phyloP scores from a whole-genome alignment of 2,329 filamentous ascomycete species.

The Aspergillus neotritici region DNA sequence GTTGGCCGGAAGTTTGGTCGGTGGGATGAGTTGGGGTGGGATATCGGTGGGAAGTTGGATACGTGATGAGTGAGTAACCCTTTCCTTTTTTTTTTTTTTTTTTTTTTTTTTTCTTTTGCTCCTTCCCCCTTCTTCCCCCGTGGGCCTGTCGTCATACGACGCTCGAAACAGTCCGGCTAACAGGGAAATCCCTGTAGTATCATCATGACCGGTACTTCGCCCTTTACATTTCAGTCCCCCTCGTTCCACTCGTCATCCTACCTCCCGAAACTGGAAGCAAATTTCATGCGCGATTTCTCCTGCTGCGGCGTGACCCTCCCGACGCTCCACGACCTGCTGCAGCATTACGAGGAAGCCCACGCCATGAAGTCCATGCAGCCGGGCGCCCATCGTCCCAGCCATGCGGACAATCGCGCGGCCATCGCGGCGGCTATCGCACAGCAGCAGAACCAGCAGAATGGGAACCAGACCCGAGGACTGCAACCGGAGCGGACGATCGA shows the following conservation, averaged over 20 bases:
- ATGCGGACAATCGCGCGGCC: constrained; percentile 49
- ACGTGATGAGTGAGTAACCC: constrained; percentile 80
- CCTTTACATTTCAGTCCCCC: constrained; percentile 82
- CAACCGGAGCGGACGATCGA: constrained; percentile 32
- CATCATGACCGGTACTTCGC: constrained; percentile 94
- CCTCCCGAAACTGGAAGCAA: constrained; percentile 89
- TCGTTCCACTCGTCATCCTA: constrained; percentile 97
- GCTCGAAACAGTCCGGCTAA: constrained; percentile 1
- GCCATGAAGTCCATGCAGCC: constrained; percentile 59
- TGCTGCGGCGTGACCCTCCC: constrained; percentile 88
- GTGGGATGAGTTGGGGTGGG: constrained; percentile 94
- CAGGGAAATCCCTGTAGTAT: constrained; percentile 56
- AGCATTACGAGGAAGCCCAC: constrained; percentile 95
- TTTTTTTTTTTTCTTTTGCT: constrained; percentile 1
- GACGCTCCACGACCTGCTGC: constrained; percentile 87
- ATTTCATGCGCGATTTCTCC: constrained; percentile 95
- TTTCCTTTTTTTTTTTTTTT: constrained; percentile 17
- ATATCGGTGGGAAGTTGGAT: constrained; percentile 96
- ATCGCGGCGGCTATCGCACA: constrained; percentile 45
- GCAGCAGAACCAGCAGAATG: constrained; percentile 45
- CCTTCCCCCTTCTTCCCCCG: too few relatives aligned
- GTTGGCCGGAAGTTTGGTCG: constrained; percentile 57
- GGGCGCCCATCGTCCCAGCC: constrained; percentile 42
- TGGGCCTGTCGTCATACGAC: background rate
- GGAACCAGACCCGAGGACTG: constrained; percentile 30